Conservation (phyloP, 1,284 basidiomycete genomes). For the Pholiota adiposa region DNA sequence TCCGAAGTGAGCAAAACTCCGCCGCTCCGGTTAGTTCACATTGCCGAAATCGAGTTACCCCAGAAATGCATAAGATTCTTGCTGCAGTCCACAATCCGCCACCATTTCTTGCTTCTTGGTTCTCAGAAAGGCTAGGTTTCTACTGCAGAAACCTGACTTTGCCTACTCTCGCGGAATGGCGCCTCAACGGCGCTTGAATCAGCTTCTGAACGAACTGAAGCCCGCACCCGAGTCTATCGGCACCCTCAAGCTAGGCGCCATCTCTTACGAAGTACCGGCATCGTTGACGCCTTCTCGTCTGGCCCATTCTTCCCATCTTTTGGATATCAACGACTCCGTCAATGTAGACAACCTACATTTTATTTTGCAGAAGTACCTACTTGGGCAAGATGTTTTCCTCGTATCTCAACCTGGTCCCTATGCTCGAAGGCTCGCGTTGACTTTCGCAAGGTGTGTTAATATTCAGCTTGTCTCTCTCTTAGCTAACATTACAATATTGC, state of each 20-base stretch:
- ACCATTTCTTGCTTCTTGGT: conserved; percentile 13
- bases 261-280: conserved; percentile 57
- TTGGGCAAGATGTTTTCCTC: conserved; percentile 69
- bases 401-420: conserved; percentile 69
- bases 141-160: conserved; percentile 7
- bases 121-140: conserved; percentile 7
- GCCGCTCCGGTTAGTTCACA: conserved; percentile 16
- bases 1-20: no score
- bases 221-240: conserved; percentile 48
- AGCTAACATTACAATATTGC: background rate
- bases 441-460: conserved; percentile 58
- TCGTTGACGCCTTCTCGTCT: conserved; percentile 52
- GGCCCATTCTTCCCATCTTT: conserved; percentile 44
- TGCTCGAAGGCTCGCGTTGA: conserved; percentile 60
- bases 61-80: conserved; percentile 19
- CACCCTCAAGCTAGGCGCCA: conserved; percentile 58
- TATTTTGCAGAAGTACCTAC: conserved; percentile 68
- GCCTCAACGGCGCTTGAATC: conserved; percentile 50
- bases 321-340: conserved; percentile 53
- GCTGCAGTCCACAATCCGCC: conserved; percentile 5
- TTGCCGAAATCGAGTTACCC: conserved; percentile 16
- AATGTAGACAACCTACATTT: conserved; percentile 65
- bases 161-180: conserved; percentile 29
- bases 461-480: background rate
- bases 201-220: conserved; percentile 48